Evolutionary conservation across 306 rosid species (phyloP).

Genomic region (Herpetospermum pedunculosum): DNA sequence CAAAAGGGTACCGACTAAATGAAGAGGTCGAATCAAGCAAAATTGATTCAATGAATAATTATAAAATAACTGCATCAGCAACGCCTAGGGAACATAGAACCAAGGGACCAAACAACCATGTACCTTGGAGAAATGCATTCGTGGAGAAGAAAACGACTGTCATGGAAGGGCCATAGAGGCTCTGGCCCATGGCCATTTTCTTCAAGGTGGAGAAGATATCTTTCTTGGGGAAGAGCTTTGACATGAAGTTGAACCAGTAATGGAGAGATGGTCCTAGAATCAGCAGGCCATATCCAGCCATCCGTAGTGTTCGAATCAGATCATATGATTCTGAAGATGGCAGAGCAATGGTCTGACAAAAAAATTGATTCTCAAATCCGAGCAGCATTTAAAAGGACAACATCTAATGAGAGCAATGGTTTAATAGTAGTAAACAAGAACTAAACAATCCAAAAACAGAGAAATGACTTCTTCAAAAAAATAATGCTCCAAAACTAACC

Average conservation of each 20-base stretch:
- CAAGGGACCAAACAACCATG: too few species aligned
- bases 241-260: slow-evolving; percentile 88
- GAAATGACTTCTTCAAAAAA: background rate
- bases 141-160: slow-evolving; percentile 68
- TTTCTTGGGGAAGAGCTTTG: slow-evolving; percentile 52
- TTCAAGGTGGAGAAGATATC: slow-evolving; percentile 63
- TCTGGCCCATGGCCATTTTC: slow-evolving; percentile 85
- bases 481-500: background rate
- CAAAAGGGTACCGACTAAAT: too few species aligned
- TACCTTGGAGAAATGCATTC: slow-evolving; percentile 76
- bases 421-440: background rate
- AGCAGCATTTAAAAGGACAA: background rate
- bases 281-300: slow-evolving; percentile 81
- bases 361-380: slow-evolving; percentile 6
- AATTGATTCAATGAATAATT: too few species aligned
- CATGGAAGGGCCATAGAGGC: slow-evolving; percentile 71
- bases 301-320: slow-evolving; percentile 63
- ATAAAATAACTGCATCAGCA: too few species aligned
- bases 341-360: slow-evolving; percentile 37
- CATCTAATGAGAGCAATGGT: background rate
- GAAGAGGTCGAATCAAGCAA: too few species aligned
- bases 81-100: too few species aligned
- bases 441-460: background rate
- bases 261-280: slow-evolving; percentile 80
- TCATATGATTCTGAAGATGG: slow-evolving; percentile 39